A percentile compares a stretch with the other conserved stretches of the same genome.
phyloP scores from a whole-genome alignment of 352 stramenopile genomes.

The Pythium angustatum region DNA sequence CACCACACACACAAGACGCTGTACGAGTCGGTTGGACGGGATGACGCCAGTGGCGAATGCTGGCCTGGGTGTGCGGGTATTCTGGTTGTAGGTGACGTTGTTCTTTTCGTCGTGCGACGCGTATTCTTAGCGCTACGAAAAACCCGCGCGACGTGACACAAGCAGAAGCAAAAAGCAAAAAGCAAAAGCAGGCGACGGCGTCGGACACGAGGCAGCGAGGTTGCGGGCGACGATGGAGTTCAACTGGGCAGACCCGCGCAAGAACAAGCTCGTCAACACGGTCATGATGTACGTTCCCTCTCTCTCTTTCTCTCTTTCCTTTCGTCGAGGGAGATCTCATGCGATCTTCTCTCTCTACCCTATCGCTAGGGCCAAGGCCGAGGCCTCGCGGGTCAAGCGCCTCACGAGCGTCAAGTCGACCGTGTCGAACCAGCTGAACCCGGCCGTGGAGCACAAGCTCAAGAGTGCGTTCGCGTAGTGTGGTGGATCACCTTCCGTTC shows the following conservation, averaged over 20 bases:
- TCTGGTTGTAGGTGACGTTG: not conserved
- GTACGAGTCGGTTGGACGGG: no score
- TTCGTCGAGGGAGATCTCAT: no score
- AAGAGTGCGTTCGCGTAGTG: slow-evolving; percentile 40
- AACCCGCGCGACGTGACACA: no score
- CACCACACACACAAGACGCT: not conserved
- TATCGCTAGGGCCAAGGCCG: slow-evolving; percentile 79
- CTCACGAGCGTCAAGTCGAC: slow-evolving; percentile 73
- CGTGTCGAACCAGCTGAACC: slow-evolving; percentile 75
- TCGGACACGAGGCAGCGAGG: not conserved
- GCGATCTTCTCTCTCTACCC: no score
- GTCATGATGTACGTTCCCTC: slow-evolving; percentile 72
- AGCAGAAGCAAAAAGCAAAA: not conserved
- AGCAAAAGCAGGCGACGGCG: not conserved
- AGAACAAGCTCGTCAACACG: slow-evolving; percentile 68
- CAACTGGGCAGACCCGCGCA: slow-evolving; percentile 84
- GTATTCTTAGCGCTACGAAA: slow-evolving; percentile 2
- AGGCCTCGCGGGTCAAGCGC: slow-evolving; percentile 66
- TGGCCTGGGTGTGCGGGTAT: no score
- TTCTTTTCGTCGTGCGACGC: not conserved
- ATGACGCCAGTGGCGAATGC: no score
- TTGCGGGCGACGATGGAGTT: slow-evolving; percentile 49
- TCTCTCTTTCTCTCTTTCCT: not conserved
- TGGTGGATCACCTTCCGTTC: not conserved
- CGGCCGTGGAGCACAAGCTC: slow-evolving; percentile 63